Conservation (phyloP, 352 stramenopile species). For the Poterioochromonas sp. region DNA sequence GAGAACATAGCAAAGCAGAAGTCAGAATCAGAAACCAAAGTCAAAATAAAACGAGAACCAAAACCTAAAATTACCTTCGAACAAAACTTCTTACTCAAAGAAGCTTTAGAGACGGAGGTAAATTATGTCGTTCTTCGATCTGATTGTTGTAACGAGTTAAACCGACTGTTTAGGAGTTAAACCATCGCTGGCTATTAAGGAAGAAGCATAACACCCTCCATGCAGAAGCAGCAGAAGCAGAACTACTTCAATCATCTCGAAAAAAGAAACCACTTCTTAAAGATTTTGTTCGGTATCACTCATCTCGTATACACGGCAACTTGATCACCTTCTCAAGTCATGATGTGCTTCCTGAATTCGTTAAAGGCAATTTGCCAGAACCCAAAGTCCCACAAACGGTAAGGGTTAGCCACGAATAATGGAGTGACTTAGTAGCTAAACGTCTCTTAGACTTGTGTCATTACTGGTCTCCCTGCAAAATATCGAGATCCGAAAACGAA, state of each 20-base stretch:
- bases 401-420: too few species aligned
- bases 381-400: slow-evolving; percentile 1
- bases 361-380: background rate
- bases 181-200: background rate
- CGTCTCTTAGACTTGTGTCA: slow-evolving; percentile 35
- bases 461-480: slow-evolving; percentile 47
- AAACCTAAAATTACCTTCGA: too few species aligned
- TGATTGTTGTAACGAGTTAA: too few species aligned
- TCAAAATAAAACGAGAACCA: too few species aligned
- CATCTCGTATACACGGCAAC: too few species aligned
- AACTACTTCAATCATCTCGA: background rate
- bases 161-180: too few species aligned
- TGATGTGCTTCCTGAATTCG: background rate
- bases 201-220: background rate
- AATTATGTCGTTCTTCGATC: too few species aligned
- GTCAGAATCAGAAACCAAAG: background rate
- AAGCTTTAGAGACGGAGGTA: background rate
- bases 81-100: background rate
- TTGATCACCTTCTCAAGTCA: background rate
- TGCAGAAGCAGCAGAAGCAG: background rate
- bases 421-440: too few species aligned
- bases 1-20: background rate
- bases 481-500: slow-evolving; percentile 44
- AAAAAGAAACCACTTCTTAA: background rate
- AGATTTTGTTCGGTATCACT: slow-evolving; percentile 6